Evolutionary conservation across 2,329 filamentous ascomycete species (phyloP).

Genomic region (Trichocomaceae sp.): DNA sequence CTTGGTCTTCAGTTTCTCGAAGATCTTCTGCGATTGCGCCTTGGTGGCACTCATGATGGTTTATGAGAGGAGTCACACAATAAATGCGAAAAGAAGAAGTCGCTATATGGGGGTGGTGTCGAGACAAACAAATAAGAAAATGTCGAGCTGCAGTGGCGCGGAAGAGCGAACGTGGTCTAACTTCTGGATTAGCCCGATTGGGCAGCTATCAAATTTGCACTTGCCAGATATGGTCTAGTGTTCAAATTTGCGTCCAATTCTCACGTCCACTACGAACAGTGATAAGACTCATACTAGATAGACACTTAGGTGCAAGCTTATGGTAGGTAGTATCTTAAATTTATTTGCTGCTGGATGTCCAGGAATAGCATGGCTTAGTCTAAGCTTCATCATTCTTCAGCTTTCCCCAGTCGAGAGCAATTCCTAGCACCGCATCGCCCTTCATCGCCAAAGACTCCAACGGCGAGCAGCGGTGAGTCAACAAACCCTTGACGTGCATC

Average conservation of each 20-base stretch:
- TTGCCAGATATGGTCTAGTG: neutral
- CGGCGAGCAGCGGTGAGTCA: no score
- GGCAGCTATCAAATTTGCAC: neutral
- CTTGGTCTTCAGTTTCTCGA: constrained; percentile 94
- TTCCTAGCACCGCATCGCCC: no score
- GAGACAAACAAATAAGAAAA: neutral
- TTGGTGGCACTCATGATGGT: constrained; percentile 67
- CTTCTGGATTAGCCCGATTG: constrained; percentile 27
- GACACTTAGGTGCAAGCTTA: no score
- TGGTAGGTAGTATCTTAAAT: no score
- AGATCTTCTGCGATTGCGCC: constrained; percentile 92
- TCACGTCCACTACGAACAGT: neutral
- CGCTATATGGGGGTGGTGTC: no score
- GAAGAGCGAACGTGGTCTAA: constrained; percentile 36
- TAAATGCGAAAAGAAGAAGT: neutral
- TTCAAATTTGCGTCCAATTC: neutral
- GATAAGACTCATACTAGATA: no score
- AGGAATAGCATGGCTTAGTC: no score
- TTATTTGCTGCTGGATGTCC: no score
- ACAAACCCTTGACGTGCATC: no score
- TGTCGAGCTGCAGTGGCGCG: constrained; percentile 19
- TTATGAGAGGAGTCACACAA: constrained; percentile 9
- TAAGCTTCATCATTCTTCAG: no score
- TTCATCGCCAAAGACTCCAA: no score
- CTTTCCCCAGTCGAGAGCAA: no score